These are phyloP conservation scores for Manihot esculenta DNA, from an alignment of 441 rosid species.

Conservation along the genomic window DNA sequence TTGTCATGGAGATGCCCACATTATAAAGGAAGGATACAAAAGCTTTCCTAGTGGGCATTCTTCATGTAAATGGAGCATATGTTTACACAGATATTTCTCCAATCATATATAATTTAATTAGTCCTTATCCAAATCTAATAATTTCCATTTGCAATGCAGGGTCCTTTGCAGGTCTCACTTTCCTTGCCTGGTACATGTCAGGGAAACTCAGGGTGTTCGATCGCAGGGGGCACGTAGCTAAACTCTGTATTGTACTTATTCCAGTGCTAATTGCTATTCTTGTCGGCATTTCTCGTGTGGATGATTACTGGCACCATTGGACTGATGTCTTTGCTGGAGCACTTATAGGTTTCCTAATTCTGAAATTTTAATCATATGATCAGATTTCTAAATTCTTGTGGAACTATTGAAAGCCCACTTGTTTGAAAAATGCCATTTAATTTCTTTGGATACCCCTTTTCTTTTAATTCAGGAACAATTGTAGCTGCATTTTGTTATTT, in stretches of 20 bases:
- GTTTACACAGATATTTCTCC: no score
- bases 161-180: conserved; percentile 76
- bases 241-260: conserved; percentile 53
- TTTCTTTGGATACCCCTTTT: not conserved
- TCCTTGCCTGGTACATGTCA: conserved; percentile 58
- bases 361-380: no score
- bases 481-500: conserved; percentile 52
- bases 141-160: conserved; percentile 37
- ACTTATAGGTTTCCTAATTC: conserved; percentile 41
- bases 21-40: conserved; percentile 70
- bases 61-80: conserved; percentile 46
- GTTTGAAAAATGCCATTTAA: no score
- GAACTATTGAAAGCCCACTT: no score
- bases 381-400: no score
- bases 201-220: conserved; percentile 68
- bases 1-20: conserved; percentile 51
- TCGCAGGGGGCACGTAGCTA: conserved; percentile 66
- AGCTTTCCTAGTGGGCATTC: conserved; percentile 85
- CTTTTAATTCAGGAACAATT: conserved; percentile 22
- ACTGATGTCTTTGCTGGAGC: conserved; percentile 77
- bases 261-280: conserved; percentile 62
- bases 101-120: no score
- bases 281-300: conserved; percentile 70
- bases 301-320: conserved; percentile 92
- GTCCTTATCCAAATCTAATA: no score